Evolutionary conservation across 257 asterid species (phyloP), one percentile per base, ranked within the genome.

Genomic region (Scutellaria baicalensis): DNA sequence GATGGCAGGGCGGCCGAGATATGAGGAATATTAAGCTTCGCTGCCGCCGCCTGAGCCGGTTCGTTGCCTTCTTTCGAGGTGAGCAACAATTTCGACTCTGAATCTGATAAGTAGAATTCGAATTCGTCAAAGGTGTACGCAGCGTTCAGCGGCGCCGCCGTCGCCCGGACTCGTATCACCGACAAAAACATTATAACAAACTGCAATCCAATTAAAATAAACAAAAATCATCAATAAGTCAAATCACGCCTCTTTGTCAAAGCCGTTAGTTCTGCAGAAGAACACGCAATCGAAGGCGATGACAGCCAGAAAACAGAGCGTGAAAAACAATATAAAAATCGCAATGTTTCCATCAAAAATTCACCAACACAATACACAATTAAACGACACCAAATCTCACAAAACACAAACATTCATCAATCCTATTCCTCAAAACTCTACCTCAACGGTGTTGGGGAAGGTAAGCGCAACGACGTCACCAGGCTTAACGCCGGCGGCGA

Each of bases 61-160:
- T 85, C 87, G 70, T 89, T 94, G 56, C 99, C 99, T 80, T 89
- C 96, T 60, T 81, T 71, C 1, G 95, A 77, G 14, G 96, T 88
- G 61, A 94, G 54, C 6, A 94, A 59, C 23, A 94, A 72, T 75
- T 86, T 91, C 1, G 99, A 91, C 72, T 85, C 97, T 0, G 99
- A 89, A 71, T 94, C 99, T 0, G 97, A 89, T 42, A 94, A 51
- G 76, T 94, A 94, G 73, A 91, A 94, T 66, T 88, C 96, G 79
- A 94, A 91, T 69, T 94, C 99, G 27, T 94, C 99, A 5, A 75
- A 82, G n/a, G 97, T 91, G 87, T 94, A 94, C n/a, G 97, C 97
- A n/a, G 95, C 68, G 71, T 94, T 94, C 55, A 94, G 81, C 44
- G 99, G 99, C 57, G 97, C 99, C 42, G 95, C 99, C 65, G 95